These are phyloP conservation scores for Stevia rebaudiana DNA, from an alignment of 140 eudicot genomes.

Conservation along the genomic window DNA sequence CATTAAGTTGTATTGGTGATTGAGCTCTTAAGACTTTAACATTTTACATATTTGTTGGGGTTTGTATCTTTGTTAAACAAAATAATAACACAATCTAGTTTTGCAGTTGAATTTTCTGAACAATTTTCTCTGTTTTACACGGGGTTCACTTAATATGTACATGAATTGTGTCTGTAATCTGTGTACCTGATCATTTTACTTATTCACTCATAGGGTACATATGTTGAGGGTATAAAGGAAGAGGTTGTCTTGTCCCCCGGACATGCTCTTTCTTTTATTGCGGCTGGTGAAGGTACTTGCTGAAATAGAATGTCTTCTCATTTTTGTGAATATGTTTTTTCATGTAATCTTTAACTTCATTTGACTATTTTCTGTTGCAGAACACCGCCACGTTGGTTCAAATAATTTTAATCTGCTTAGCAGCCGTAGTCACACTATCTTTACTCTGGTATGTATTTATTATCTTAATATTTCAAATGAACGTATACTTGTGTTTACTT, in stretches of 20 bases:
- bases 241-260: constrained; percentile 99
- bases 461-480: constrained; percentile 5
- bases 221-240: constrained; percentile 98
- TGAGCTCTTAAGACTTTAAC: neutral
- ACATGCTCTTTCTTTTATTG: constrained; percentile 95
- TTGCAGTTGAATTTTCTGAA: neutral
- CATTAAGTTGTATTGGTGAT: neutral
- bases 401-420: constrained; percentile 90
- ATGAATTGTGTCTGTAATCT: neutral
- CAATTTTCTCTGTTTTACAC: neutral
- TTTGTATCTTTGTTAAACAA: neutral
- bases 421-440: constrained; percentile 98
- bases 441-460: constrained; percentile 67
- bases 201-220: constrained; percentile 65
- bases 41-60: constrained; percentile 6
- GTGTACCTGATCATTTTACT: constrained; percentile 4
- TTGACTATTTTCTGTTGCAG: constrained; percentile 44
- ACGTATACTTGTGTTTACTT: neutral
- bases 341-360: constrained; percentile 14
- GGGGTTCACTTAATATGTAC: neutral
- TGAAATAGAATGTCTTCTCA: neutral
- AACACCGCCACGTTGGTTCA: constrained; percentile 98
- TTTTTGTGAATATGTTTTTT: neutral
- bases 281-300: constrained; percentile 85
- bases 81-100: constrained; percentile 1